Conservation (phyloP, 2,329 filamentous ascomycete species). For the Clonostachys rhizophaga region DNA sequence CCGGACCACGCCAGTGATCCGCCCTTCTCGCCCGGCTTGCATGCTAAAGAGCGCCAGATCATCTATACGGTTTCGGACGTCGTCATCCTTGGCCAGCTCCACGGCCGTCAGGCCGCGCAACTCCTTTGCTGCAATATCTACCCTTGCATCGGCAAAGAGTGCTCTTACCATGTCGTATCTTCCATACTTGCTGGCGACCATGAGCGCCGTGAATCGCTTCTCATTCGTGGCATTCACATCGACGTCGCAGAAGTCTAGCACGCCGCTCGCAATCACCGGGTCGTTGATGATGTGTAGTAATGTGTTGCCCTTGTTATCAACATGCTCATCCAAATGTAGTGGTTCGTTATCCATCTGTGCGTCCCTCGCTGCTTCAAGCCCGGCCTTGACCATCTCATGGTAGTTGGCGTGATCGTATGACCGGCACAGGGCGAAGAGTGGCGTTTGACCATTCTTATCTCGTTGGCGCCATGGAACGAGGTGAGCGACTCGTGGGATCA, state of each 20-base stretch:
- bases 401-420: conserved; percentile 94
- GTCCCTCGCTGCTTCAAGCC: conserved; percentile 66
- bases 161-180: conserved; percentile 88
- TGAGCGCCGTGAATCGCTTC: conserved; percentile 88
- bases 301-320: conserved; percentile 90
- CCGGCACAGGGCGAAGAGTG: conserved; percentile 87
- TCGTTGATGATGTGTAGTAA: conserved; percentile 95
- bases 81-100: conserved; percentile 95
- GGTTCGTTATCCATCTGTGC: conserved; percentile 73
- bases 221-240: conserved; percentile 96
- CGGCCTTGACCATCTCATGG: conserved; percentile 78
- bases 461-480: conserved; percentile 84
- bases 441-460: conserved; percentile 97
- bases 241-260: conserved; percentile 83
- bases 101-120: conserved; percentile 86
- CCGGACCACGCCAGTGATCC: conserved; percentile 88
- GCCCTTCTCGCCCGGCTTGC: conserved; percentile 65
- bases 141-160: conserved; percentile 81
- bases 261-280: conserved; percentile 65
- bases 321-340: conserved; percentile 88
- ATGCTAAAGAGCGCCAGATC: conserved; percentile 83
- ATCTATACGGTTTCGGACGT: conserved; percentile 93
- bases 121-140: conserved; percentile 82
- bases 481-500: conserved; percentile 73
- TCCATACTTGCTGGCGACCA: conserved; percentile 98